Conservation (phyloP, 2,329 filamentous ascomycete species). For the Penicillium brevicompactum region DNA sequence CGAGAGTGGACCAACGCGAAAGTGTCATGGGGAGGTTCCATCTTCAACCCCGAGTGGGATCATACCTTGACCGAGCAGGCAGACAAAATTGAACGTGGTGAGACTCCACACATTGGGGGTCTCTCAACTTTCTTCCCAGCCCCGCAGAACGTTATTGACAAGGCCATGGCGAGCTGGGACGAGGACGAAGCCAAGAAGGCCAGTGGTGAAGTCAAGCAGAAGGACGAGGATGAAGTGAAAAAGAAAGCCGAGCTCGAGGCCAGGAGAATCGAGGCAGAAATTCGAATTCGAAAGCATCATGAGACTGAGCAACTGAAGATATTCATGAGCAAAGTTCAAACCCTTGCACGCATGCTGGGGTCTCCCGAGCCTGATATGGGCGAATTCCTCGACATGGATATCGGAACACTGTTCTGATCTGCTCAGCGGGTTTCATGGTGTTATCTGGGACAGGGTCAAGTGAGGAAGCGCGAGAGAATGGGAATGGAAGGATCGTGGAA, state of each 20-base stretch:
- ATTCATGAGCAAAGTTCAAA: slow-evolving; percentile 7
- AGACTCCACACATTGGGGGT: not conserved
- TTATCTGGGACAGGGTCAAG: not conserved
- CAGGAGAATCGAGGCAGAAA: no score
- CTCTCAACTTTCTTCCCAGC: slow-evolving; percentile 3
- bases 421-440: not conserved
- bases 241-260: not conserved
- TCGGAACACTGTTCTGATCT: slow-evolving; percentile 7
- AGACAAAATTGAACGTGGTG: not conserved
- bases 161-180: not conserved
- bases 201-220: not conserved
- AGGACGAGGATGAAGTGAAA: not conserved
- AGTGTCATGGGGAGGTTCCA: slow-evolving; percentile 40
- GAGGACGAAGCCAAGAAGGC: not conserved
- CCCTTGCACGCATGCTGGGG: slow-evolving; percentile 2
- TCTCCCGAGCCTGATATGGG: not conserved
- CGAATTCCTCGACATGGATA: not conserved
- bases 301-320: not conserved
- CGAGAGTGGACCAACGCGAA: slow-evolving; percentile 12
- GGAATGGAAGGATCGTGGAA: not conserved
- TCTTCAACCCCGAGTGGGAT: slow-evolving; percentile 46
- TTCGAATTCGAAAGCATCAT: not conserved
- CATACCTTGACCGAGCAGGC: slow-evolving; percentile 33
- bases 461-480: not conserved
- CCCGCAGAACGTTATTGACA: not conserved